Base-by-base conservation (phyloP, 345 rosid species). In the Eucalyptus microcorys region DNA sequence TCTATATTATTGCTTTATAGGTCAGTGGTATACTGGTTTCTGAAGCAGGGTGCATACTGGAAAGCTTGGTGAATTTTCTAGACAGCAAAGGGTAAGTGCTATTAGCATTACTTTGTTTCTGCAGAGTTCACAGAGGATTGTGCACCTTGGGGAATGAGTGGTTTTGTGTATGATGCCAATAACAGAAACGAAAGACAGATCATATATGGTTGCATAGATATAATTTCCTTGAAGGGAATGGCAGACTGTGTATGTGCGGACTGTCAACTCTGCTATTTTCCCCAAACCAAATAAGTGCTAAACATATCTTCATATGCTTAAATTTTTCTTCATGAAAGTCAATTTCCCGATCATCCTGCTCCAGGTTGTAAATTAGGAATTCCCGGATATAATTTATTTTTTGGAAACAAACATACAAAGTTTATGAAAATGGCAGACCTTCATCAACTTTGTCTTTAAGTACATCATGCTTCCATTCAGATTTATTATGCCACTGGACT, bases 401-500 rank as follows among this genome's bases (percentile, higher is more conserved):
- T 86, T 32, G 40, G 16, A 86, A 86, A 21, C 49, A 32, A 37
- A 49, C 32, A 3, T 15, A 22, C 4, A 86, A 53, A 86, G 22
- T 11, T 34, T 32, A 34, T 86, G 87, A 86, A 42, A 37, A 3
- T 43, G 88, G 57, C 26, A n/a, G 37, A 42, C n/a, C 61, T 57
- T 48, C 50, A 37, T 71, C 83, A 71, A 71, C 83, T 71, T 71
- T 37, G 83, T 37, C 83, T 87, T 86, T 87, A 92, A 92, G 92
- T 68, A 57, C 90, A 87, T 90, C 42, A 89, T 91, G 92, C 92
- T 94, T 94, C 94, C 87, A 89, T 95, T 94, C 97, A 98, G 99
- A 94, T 97, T 97, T 94, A 89, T 95, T 90, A 98, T 98, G 99
- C 99, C 99, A 91, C 97, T 98, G 92, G 99, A 98, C 98, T 93